These are phyloP conservation scores for Alnus glutinosa DNA, from an alignment of 306 rosid species.

Conservation along the genomic window DNA sequence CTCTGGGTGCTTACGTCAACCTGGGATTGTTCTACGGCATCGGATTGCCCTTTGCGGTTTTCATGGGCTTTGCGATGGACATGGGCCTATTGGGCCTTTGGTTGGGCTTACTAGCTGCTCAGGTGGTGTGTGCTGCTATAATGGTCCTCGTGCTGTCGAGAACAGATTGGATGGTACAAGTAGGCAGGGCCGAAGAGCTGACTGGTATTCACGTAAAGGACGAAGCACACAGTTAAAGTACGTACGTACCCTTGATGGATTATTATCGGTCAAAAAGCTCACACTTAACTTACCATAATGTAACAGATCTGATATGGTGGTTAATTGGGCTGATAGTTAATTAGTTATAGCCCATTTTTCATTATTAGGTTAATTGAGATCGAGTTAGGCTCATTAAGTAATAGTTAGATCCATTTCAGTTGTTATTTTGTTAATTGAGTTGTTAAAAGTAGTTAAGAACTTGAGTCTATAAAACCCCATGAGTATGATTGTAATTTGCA, in stretches of 20 bases:
- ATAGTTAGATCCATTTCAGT: no score
- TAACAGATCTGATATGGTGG: no score
- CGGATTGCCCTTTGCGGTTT: conserved; percentile 29
- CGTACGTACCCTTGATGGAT: no score
- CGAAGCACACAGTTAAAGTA: neutral
- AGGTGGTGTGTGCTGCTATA: conserved; percentile 13
- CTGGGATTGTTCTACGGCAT: conserved; percentile 31
- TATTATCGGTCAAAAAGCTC: neutral
- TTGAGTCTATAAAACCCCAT: no score
- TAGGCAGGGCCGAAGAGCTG: conserved; percentile 25
- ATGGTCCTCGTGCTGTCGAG: conserved; percentile 28
- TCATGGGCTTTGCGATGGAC: conserved; percentile 16
- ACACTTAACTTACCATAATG: neutral
- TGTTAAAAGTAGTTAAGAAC: no score
- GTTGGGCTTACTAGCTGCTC: conserved; percentile 38
- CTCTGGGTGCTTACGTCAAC: conserved; percentile 32
- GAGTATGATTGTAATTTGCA: no score
- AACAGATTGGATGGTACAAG: conserved; percentile 37
- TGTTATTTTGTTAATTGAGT: no score
- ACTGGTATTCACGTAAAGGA: neutral
- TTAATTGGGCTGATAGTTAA: no score
- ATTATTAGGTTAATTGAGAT: no score
- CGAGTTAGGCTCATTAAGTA: no score
- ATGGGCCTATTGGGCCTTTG: conserved; percentile 37
- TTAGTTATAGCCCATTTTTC: no score